Evolutionary conservation across 2,329 filamentous ascomycete species (phyloP), one percentile per base, ranked within the genome.

Genomic region (Thermochaetoides dissita): DNA sequence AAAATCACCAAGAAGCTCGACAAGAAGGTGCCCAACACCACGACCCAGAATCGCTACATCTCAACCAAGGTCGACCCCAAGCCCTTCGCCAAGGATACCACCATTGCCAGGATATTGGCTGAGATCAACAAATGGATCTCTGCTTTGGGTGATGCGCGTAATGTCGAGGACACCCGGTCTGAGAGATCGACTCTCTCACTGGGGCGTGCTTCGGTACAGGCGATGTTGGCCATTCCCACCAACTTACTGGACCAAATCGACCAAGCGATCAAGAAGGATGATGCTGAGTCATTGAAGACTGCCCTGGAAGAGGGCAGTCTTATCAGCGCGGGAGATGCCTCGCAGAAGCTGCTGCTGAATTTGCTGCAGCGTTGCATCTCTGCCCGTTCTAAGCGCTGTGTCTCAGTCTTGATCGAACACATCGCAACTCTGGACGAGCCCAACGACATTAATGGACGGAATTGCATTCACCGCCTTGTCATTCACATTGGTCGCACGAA

Each of bases 1-100:
- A 98, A 98, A 66, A 98, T 98, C 61, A 94, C 91, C 40, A 98
- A 98, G 68, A 98, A 98, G 64, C 68, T 95, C 37, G 91, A 98
- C 64, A 98, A 98, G 66, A 95, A 94, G 65, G 76, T 95, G 3
- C 72, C 81, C 1, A 72, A 76, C 37, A 76, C 79, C 3, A 74
- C 79, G 39, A 81, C 84, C 0, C 88, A 95, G 65, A 79, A 84
- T 57, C 76, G 79, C 44, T 98, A 96, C 57, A 71, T 98, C 46
- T 78, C 83, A 34, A 86, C 86, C 37, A 94, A 93, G 64, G 89
- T 98, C 44, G 85, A 94, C 51, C 80, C 84, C 2, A 81, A 80
- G 50, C 76, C 84, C 0, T 98, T 98, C 61, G 85, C 89, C 11
- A 88, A 84, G 48, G 89, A 76, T 49, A 66, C 60, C 29, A 67